Base-by-base conservation (phyloP, 768 basidiomycete species). In the Tylopilus subfusipes region DNA sequence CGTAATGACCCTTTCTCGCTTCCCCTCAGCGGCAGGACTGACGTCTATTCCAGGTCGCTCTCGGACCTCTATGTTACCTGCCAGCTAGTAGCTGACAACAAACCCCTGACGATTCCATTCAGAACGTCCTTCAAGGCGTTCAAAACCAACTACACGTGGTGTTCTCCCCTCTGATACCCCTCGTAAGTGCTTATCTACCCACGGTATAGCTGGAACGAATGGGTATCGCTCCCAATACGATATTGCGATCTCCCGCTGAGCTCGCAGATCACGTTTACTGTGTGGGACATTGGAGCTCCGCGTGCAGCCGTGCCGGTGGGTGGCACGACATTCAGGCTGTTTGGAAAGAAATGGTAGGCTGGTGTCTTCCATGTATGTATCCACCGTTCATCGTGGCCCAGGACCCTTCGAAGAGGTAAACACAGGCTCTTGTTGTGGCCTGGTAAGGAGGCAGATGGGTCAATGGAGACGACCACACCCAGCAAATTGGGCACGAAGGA, bases 11-110 rank as follows among this genome's bases (percentile, higher is more conserved):
- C 56, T 31, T 21, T 22, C 38, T 30, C 4, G 14, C 18, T 39
- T 55, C 57, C 48, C 19, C 61, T 55, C 48, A 52, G 59, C 50
- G 42, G 43, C 25, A 29, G 24, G 43, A 57, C 56, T 66, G 50
- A 68, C 51, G 56, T 59, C 47, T 55, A 61, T 18, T 59, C 40
- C 74, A 97, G 93, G 60, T 85, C 83, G 14, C 82, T 88, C 60
- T 90, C 94, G 67, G 97, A 98, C 73, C 82, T 98, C 53, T 96
- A 93, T 72, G 88, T 98, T 50, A 93, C 90, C 12, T 88, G 92
- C 67, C 91, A 96, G 67, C 84, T 99, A 16, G 79, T 91, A 56
- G 90, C 93, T 12, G 93, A 97, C 68, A 96, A 96, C 70, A 93
- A 94, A 65, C 92, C 91, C 0, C 76, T 96, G 40, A 94, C 94